Evolutionary conservation across 495 filamentous ascomycete species (phyloP).

Genomic region (Penicillium bialowiezense): DNA sequence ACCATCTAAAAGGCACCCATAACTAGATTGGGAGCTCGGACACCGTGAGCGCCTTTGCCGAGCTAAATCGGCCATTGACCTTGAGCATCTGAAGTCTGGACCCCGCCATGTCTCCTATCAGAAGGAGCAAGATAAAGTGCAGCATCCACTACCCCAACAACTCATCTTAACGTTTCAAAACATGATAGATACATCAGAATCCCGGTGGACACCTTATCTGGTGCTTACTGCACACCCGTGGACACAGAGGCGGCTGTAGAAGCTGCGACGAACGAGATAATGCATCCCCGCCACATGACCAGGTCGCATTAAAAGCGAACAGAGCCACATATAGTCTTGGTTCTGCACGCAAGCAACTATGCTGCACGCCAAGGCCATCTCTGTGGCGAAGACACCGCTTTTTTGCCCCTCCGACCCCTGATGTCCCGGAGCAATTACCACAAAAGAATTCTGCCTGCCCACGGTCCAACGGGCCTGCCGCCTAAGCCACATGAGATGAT

Average conservation of each 20-base stretch:
- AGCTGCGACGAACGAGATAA: background rate
- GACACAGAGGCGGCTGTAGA: background rate
- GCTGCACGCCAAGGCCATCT: slow-evolving; percentile 20
- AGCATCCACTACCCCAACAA: slow-evolving; percentile 3
- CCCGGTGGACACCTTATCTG: background rate
- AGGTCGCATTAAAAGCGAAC: slow-evolving; percentile 2
- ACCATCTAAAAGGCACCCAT: slow-evolving; percentile 13
- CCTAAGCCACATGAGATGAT: slow-evolving; percentile 10
- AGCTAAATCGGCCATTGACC: slow-evolving; percentile 9
- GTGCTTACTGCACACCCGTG: background rate
- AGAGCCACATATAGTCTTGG: slow-evolving; percentile 16
- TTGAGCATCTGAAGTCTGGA: slow-evolving; percentile 14
- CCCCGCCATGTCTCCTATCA: slow-evolving; percentile 22
- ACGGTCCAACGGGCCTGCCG: slow-evolving; percentile 2
- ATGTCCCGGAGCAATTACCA: background rate
- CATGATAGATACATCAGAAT: slow-evolving; percentile 5
- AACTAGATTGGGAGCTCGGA: slow-evolving; percentile 3
- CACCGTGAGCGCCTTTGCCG: slow-evolving; percentile 5
- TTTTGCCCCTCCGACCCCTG: slow-evolving; percentile 17
- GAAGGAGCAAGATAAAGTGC: slow-evolving; percentile 14
- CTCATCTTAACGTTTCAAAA: background rate
- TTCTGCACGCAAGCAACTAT: slow-evolving; percentile 18
- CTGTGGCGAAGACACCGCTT: slow-evolving; percentile 26
- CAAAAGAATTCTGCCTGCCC: slow-evolving; percentile 7
- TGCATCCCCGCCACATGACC: background rate